Percentiles rank a stretch among this genome's conserved stretches.
Conservation (phyloP, 2,329 filamentous ascomycete species). For the Ceratocystis variospora region DNA sequence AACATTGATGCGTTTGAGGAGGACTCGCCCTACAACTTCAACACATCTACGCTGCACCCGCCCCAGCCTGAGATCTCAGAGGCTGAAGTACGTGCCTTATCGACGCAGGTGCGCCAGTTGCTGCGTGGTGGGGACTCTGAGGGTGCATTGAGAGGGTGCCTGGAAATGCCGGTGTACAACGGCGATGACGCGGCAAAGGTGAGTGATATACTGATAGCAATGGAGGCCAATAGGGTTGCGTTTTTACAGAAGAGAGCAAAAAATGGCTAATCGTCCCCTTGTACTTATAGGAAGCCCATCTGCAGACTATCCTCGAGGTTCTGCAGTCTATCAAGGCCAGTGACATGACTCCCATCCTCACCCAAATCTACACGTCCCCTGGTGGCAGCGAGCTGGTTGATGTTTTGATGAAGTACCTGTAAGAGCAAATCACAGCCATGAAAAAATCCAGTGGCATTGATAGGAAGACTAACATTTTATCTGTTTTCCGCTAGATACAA, state of each 20-base stretch:
- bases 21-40: constrained; percentile 84
- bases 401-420: constrained; percentile 96
- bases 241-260: not conserved
- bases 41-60: constrained; percentile 68
- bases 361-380: constrained; percentile 62
- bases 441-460: not conserved
- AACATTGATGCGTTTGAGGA: constrained; percentile 86
- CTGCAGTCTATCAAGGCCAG: constrained; percentile 90
- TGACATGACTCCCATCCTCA: constrained; percentile 83
- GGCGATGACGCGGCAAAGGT: constrained; percentile 46
- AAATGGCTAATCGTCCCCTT: constrained; percentile 11
- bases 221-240: not conserved
- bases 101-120: constrained; percentile 73
- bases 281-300: constrained; percentile 57
- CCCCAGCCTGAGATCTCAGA: constrained; percentile 61
- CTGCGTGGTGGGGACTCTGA: constrained; percentile 76
- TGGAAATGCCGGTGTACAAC: constrained; percentile 73
- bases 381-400: constrained; percentile 78
- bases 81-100: constrained; percentile 62
- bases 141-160: constrained; percentile 67
- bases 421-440: constrained; percentile 29
- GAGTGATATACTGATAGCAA: constrained; percentile 20
- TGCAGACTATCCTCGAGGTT: constrained; percentile 81
- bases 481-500: constrained; percentile 53
- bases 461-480: not conserved